These are phyloP conservation scores for Irpex sp. DNA, from an alignment of 1,284 basidiomycete species.

Conservation along the genomic window DNA sequence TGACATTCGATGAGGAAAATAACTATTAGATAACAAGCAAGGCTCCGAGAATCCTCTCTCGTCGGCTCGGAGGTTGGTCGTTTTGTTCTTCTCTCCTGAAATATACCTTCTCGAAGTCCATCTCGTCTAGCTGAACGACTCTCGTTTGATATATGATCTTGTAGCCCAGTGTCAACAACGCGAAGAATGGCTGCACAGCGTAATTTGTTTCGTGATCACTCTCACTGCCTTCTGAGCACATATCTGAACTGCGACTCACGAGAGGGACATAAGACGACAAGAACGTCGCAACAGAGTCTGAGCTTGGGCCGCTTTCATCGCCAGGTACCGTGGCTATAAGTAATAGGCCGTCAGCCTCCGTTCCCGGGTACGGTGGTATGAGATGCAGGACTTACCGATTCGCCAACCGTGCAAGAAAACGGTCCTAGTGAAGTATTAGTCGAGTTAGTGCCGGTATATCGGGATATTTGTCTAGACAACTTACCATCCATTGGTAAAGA, in stretches of 20 bases:
- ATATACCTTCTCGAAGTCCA: slow-evolving; percentile 18
- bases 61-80: not conserved
- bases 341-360: not conserved
- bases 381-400: slow-evolving; percentile 17
- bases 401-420: slow-evolving; percentile 27
- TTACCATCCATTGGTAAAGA: slow-evolving; percentile 27
- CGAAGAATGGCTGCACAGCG: slow-evolving; percentile 23
- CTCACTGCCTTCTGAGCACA: too few species aligned
- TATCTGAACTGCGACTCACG: slow-evolving; percentile 11
- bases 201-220: too few species aligned
- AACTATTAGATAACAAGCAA: not conserved
- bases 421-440: slow-evolving; percentile 12
- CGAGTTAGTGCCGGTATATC: not conserved
- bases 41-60: not conserved
- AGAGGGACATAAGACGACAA: slow-evolving; percentile 27
- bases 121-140: slow-evolving; percentile 24
- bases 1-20: not conserved
- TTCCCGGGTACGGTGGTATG: not conserved
- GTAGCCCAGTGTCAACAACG: slow-evolving; percentile 27
- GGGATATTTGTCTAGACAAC: not conserved
- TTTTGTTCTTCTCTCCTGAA: not conserved
- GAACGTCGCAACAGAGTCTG: slow-evolving; percentile 21
- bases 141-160: slow-evolving; percentile 29
- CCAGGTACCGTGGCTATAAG: slow-evolving; percentile 6
- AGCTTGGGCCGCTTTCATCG: slow-evolving; percentile 2